These are phyloP conservation scores for Beauveria rudraprayagi DNA, from an alignment of 2,329 filamentous ascomycete species.

Conservation along the genomic window DNA sequence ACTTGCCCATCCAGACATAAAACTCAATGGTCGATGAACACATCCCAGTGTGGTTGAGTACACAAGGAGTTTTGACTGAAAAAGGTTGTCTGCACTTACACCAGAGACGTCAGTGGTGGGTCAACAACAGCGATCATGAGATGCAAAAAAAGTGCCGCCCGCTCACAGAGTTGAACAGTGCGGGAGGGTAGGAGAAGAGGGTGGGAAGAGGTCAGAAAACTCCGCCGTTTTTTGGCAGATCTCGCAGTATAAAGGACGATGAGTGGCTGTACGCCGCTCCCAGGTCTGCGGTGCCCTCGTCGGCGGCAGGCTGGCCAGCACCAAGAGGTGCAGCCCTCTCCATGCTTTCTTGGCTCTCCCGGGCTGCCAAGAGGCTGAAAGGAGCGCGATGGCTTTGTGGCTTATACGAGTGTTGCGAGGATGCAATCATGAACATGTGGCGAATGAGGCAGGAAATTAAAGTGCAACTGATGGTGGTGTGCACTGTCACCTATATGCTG, in stretches of 20 bases:
- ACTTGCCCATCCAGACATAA: not conserved
- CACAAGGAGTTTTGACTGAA: not conserved
- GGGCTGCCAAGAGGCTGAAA: not conserved
- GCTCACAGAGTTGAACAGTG: not conserved
- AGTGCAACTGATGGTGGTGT: not conserved
- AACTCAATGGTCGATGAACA: not conserved
- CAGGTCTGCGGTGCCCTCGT: not conserved
- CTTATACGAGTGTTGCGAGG: not conserved
- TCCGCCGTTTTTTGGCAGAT: not conserved
- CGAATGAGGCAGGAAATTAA: not conserved
- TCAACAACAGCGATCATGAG: conserved; percentile 4
- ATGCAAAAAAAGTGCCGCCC: not conserved
- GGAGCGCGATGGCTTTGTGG: not conserved
- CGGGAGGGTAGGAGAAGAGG: not conserved
- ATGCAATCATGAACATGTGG: not conserved
- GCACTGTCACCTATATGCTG: not conserved
- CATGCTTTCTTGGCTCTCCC: not conserved
- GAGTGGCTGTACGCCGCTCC: conserved; percentile 2
- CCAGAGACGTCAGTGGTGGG: conserved; percentile 3
- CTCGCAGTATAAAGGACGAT: not conserved
- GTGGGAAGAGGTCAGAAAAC: not conserved
- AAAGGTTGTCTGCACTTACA: not conserved
- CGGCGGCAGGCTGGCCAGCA: not conserved
- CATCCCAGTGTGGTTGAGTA: not conserved
- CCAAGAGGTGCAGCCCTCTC: not conserved